Evolutionary conservation across 140 eudicot genomes (phyloP).

Genomic region (Flaveria floridana): DNA sequence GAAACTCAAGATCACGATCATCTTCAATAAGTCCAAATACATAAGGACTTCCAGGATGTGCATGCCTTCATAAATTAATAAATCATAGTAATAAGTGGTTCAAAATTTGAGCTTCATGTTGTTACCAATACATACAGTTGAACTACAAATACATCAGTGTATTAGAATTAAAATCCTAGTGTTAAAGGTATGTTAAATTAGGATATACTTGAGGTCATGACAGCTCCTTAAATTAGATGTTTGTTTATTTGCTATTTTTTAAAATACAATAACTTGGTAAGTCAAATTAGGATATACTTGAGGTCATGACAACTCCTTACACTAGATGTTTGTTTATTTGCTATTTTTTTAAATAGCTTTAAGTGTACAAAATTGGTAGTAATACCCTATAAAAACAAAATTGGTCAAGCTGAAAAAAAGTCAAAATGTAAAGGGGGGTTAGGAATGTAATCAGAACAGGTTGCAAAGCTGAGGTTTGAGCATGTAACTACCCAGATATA

Average conservation of each 20-base stretch:
- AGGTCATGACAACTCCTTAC: slow-evolving; percentile 9
- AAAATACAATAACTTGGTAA: not conserved
- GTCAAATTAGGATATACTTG: slow-evolving; percentile 1
- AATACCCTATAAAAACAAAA: not conserved
- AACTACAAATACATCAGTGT: not conserved
- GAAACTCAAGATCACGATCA: slow-evolving; percentile 85
- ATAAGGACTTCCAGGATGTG: slow-evolving; percentile 98
- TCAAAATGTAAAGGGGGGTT: slow-evolving; percentile 12
- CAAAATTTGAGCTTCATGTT: not conserved
- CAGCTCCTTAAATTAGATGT: not conserved
- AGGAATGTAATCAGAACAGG: slow-evolving; percentile 11
- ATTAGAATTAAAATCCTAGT: not conserved
- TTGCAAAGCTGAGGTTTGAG: slow-evolving; percentile 18
- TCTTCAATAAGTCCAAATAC: slow-evolving; percentile 93
- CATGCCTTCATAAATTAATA: slow-evolving; percentile 59
- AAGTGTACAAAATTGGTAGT: not conserved
- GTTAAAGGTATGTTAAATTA: slow-evolving; percentile 2
- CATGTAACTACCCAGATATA: slow-evolving; percentile 79
- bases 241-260: not conserved
- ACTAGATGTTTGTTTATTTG: not conserved
- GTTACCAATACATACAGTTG: not conserved
- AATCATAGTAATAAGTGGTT: not conserved
- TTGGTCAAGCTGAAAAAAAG: not conserved
- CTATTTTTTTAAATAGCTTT: not conserved
- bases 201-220: slow-evolving; percentile 16